phyloP scores from a whole-genome alignment of 2,329 filamentous ascomycete genomes.

The Proliferodiscus dingleyae region DNA sequence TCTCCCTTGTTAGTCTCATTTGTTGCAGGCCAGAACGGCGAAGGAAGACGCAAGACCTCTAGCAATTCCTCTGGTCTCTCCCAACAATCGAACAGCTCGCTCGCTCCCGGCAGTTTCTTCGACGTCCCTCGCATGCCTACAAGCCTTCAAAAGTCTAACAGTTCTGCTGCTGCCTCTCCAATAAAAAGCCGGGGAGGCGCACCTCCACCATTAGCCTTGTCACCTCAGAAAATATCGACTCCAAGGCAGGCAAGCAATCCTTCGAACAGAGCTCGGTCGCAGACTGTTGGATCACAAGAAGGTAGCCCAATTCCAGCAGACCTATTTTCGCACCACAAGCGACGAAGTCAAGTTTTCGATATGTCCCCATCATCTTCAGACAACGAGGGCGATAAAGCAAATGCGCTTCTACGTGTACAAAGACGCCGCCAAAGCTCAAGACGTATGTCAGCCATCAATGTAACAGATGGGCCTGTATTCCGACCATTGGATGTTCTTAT shows the following conservation, averaged over 20 bases:
- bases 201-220: constrained; percentile 47
- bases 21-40: constrained; percentile 74
- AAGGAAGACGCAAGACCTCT: constrained; percentile 81
- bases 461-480: constrained; percentile 80
- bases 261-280: constrained; percentile 71
- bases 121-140: constrained; percentile 64
- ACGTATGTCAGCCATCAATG: constrained; percentile 83
- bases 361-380: constrained; percentile 97
- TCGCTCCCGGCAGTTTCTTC: constrained; percentile 67
- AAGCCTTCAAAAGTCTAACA: constrained; percentile 56
- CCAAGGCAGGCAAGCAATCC: constrained; percentile 58
- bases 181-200: constrained; percentile 47
- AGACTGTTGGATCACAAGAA: constrained; percentile 92
- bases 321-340: constrained; percentile 71
- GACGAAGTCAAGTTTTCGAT: constrained; percentile 90
- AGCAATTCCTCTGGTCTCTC: constrained; percentile 82
- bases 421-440: constrained; percentile 92
- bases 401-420: constrained; percentile 86
- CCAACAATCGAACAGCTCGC: constrained; percentile 64
- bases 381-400: constrained; percentile 90
- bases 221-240: constrained; percentile 60
- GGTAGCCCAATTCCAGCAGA: constrained; percentile 69
- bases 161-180: constrained; percentile 48
- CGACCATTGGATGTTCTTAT: constrained; percentile 90
- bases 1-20: constrained; percentile 96